A percentile compares a stretch with the other conserved stretches of the same genome.
Evolutionary conservation across 805 yeast genomes (phyloP).

Genomic region (Ogataea wickerhamii): DNA sequence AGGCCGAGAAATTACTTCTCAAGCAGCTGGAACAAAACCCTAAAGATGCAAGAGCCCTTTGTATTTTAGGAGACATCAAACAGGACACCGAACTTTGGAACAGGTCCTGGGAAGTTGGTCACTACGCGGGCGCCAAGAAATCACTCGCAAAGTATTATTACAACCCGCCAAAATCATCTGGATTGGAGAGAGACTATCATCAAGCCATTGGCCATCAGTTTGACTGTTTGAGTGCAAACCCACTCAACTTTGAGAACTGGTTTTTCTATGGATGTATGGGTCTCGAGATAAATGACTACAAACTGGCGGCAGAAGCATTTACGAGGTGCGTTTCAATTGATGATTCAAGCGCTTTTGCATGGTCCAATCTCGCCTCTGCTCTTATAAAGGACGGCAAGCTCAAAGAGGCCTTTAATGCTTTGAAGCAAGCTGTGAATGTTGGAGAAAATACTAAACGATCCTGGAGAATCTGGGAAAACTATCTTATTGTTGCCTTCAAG

Average conservation of each 20-base stretch:
- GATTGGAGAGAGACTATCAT: slow-evolving; percentile 46
- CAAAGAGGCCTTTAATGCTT: slow-evolving; percentile 80
- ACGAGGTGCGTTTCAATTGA: slow-evolving; percentile 86
- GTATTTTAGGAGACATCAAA: slow-evolving; percentile 81
- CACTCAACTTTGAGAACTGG: slow-evolving; percentile 80
- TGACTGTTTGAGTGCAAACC: slow-evolving; percentile 70
- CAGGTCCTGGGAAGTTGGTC: slow-evolving; percentile 82
- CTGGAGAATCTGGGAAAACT: slow-evolving; percentile 92
- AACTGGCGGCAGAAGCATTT: slow-evolving; percentile 85
- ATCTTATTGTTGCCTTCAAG: slow-evolving; percentile 73
- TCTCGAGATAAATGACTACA: slow-evolving; percentile 64
- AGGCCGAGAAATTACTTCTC: slow-evolving; percentile 59
- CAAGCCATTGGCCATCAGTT: slow-evolving; percentile 63
- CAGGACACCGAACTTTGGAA: slow-evolving; percentile 76
- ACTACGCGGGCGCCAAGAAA: slow-evolving; percentile 80
- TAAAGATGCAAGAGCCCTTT: slow-evolving; percentile 76
- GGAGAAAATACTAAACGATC: slow-evolving; percentile 66
- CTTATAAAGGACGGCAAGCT: slow-evolving; percentile 59
- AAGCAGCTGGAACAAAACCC: slow-evolving; percentile 55
- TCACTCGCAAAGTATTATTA: slow-evolving; percentile 73
- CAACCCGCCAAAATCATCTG: slow-evolving; percentile 56
- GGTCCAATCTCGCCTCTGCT: slow-evolving; percentile 91
- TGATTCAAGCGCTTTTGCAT: slow-evolving; percentile 73
- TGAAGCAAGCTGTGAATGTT: slow-evolving; percentile 69
- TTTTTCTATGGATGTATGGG: slow-evolving; percentile 90